A percentile compares a stretch with the other conserved stretches of the same genome.
phyloP scores from a whole-genome alignment of 148 eudicot genomes.

The Tetragonia tetragonoides region DNA sequence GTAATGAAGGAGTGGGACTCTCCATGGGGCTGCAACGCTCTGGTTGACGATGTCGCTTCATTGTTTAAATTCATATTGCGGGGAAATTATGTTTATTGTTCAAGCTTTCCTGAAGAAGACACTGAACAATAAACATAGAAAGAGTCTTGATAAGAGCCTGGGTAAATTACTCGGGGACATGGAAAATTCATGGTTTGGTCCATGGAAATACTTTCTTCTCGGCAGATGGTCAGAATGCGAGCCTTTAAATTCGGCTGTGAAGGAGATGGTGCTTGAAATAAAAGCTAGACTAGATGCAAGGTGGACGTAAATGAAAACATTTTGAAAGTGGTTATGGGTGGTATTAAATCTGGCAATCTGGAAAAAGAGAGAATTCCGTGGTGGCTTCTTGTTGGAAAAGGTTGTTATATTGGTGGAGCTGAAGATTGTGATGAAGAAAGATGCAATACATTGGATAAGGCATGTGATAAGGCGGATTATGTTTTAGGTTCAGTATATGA shows the following conservation, averaged over 20 bases:
- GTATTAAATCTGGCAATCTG: slow-evolving; percentile 36
- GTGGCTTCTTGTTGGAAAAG: slow-evolving; percentile 49
- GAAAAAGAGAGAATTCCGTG: slow-evolving; percentile 35
- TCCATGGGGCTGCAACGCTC: slow-evolving; percentile 66
- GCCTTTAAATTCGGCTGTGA: slow-evolving; percentile 37
- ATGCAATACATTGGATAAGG: slow-evolving; percentile 12
- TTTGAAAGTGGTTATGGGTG: slow-evolving; percentile 45
- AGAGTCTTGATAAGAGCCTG: slow-evolving; percentile 61
- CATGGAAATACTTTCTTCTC: slow-evolving; percentile 70
- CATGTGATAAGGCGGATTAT: slow-evolving; percentile 30
- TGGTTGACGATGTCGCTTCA: slow-evolving; percentile 75
- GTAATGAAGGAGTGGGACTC: slow-evolving; percentile 52
- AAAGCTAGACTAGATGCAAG: slow-evolving; percentile 37
- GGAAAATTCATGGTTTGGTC: slow-evolving; percentile 85
- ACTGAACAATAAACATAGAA: slow-evolving; percentile 52
- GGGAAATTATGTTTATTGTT: slow-evolving; percentile 63
- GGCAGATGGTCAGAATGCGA: slow-evolving; percentile 55
- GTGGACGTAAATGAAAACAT: slow-evolving; percentile 39
- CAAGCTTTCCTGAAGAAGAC: slow-evolving; percentile 46
- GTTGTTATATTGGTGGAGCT: slow-evolving; percentile 50
- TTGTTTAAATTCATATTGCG: slow-evolving; percentile 55
- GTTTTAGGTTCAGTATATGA: slow-evolving; percentile 31
- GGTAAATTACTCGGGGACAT: slow-evolving; percentile 66
- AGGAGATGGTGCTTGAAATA: slow-evolving; percentile 41
- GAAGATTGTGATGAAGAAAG: slow-evolving; percentile 24